phyloP scores from a whole-genome alignment of 1,284 basidiomycete genomes.

The Trichosporon sp. region DNA sequence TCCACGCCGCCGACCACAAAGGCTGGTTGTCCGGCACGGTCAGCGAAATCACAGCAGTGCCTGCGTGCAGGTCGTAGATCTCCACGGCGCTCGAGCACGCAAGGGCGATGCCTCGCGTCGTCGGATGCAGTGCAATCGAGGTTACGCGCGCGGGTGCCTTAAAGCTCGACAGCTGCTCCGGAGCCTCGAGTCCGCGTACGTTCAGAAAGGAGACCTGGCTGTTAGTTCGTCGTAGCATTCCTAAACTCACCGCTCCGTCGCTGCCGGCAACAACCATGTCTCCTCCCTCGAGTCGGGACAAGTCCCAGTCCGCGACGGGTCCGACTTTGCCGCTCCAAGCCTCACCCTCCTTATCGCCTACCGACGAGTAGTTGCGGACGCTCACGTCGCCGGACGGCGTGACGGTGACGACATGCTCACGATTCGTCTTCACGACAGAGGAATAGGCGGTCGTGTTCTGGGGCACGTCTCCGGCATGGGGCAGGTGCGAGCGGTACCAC shows the following conservation, averaged over 20 bases:
- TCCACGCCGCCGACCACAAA: constrained; percentile 47
- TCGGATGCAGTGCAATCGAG: constrained; percentile 47
- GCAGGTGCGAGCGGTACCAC: constrained; percentile 34
- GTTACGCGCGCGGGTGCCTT: constrained; percentile 27
- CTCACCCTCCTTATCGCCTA: constrained; percentile 8
- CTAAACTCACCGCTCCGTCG: constrained; percentile 33
- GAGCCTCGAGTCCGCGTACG: not conserved
- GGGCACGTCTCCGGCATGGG: constrained; percentile 11
- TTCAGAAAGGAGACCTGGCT: constrained; percentile 16
- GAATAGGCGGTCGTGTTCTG: constrained; percentile 26
- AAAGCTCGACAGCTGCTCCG: not conserved
- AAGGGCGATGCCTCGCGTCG: constrained; percentile 43
- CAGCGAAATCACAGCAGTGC: constrained; percentile 21
- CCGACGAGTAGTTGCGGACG: constrained; percentile 25
- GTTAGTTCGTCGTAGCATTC: too few species aligned
- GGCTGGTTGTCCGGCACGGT: constrained; percentile 18
- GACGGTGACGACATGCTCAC: constrained; percentile 35
- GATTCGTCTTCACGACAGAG: constrained; percentile 35
- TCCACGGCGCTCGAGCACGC: constrained; percentile 26
- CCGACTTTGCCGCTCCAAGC: constrained; percentile 31
- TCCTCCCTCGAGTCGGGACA: constrained; percentile 35
- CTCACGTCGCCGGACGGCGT: constrained; percentile 32
- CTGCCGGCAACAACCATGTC: constrained; percentile 30
- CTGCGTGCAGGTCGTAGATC: constrained; percentile 42
- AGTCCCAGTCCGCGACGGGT: constrained; percentile 41